These are phyloP conservation scores for Pseudocercospora eumusae DNA, from an alignment of 2,329 filamentous ascomycete genomes.

Conservation along the genomic window DNA sequence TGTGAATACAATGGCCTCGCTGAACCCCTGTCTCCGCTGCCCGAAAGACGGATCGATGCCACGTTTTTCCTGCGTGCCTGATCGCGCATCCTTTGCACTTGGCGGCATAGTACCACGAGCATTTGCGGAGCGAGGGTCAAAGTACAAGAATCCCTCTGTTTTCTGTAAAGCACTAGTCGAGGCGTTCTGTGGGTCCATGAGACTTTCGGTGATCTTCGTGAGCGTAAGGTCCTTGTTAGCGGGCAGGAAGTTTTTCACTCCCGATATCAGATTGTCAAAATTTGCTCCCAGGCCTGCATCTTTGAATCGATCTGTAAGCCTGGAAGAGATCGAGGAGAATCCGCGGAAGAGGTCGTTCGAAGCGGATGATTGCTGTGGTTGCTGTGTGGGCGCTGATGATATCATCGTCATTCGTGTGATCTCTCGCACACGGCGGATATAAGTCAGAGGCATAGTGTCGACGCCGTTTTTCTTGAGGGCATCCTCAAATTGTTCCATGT, in stretches of 20 bases:
- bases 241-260: slow-evolving; percentile 97
- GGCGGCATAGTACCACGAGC: slow-evolving; percentile 89
- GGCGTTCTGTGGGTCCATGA: slow-evolving; percentile 93
- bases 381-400: slow-evolving; percentile 72
- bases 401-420: slow-evolving; percentile 99
- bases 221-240: slow-evolving; percentile 92
- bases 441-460: slow-evolving; percentile 76
- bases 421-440: slow-evolving; percentile 86
- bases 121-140: slow-evolving; percentile 90
- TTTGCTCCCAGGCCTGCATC: slow-evolving; percentile 84
- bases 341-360: slow-evolving; percentile 85
- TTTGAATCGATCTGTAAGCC: slow-evolving; percentile 90
- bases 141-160: slow-evolving; percentile 96
- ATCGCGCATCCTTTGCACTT: slow-evolving; percentile 55
- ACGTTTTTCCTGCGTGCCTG: slow-evolving; percentile 42
- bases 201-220: slow-evolving; percentile 95
- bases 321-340: slow-evolving; percentile 87
- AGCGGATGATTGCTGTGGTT: slow-evolving; percentile 57
- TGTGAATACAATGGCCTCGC: slow-evolving; percentile 45
- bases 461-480: slow-evolving; percentile 74
- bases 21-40: slow-evolving; percentile 41
- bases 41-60: slow-evolving; percentile 32
- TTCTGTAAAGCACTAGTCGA: slow-evolving; percentile 91
- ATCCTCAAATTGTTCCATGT: slow-evolving; percentile 85
- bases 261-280: slow-evolving; percentile 90